These are phyloP conservation scores for Arthrobotrys pseudoclavata DNA, from an alignment of 2,329 filamentous ascomycete genomes.

Conservation along the genomic window DNA sequence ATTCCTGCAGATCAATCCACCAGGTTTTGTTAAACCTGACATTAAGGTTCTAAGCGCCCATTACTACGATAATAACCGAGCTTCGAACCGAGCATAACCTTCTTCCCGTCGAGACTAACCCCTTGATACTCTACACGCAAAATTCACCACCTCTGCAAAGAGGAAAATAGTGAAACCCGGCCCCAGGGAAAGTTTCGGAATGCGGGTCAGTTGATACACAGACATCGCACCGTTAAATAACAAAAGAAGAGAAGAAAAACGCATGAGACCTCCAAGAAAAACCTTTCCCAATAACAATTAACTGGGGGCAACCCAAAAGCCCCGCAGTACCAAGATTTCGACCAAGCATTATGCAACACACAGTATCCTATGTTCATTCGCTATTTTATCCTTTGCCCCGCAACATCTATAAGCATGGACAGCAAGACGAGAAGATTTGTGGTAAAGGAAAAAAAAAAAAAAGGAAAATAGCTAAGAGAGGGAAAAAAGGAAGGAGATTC, in stretches of 20 bases:
- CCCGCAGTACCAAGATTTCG: conserved; percentile 11
- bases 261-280: neutral
- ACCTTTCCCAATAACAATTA: conserved; percentile 16
- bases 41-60: conserved; percentile 1
- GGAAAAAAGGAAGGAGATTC: conserved; percentile 26
- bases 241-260: conserved; percentile 18
- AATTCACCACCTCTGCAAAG: neutral
- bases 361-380: conserved; percentile 20
- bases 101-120: neutral
- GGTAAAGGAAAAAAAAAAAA: conserved; percentile 1
- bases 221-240: conserved; percentile 45
- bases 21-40: neutral
- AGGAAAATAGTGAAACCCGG: conserved; percentile 11
- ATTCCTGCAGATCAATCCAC: neutral
- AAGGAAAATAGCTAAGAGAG: neutral
- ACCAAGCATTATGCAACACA: conserved; percentile 27
- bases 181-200: neutral
- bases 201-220: conserved; percentile 4
- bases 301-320: neutral
- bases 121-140: conserved; percentile 11
- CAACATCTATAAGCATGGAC: conserved; percentile 20
- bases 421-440: neutral
- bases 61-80: conserved; percentile 3
- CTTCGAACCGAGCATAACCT: conserved; percentile 13
- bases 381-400: conserved; percentile 12